A percentile compares a stretch with the other conserved stretches of the same genome.
phyloP scores from a whole-genome alignment of 345 rosid species.

The Physaria fendleri region DNA sequence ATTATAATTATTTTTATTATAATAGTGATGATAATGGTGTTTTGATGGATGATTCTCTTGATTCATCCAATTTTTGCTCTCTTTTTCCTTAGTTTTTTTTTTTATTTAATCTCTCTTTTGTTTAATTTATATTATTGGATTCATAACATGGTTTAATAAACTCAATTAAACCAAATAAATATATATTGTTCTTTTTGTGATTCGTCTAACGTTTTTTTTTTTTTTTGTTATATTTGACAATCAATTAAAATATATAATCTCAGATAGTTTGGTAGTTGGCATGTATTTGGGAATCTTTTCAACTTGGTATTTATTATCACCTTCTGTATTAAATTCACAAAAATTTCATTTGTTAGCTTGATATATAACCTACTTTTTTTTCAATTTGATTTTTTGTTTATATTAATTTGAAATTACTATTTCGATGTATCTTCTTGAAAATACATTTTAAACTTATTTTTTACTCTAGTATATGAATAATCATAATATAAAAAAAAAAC shows the following conservation, averaged over 20 bases:
- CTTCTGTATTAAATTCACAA: constrained; percentile 1
- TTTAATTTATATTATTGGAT: neutral
- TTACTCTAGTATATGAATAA: neutral
- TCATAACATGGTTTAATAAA: constrained; percentile 8
- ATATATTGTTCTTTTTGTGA: neutral
- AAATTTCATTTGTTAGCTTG: neutral
- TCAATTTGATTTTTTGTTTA: neutral
- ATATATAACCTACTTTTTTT: neutral
- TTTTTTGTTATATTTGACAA: neutral
- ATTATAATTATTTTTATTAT: constrained; percentile 25
- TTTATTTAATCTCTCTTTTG: neutral
- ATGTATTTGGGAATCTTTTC: constrained; percentile 17
- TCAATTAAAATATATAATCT: neutral
- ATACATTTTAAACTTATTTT: neutral
- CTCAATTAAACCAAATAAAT: constrained; percentile 1
- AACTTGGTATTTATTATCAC: constrained; percentile 10
- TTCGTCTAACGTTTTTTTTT: neutral
- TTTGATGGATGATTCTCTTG: constrained; percentile 27
- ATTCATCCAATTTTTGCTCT: constrained; percentile 28
- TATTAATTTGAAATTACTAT: neutral
- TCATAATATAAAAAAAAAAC: neutral
- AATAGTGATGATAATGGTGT: constrained; percentile 33
- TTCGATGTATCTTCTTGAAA: neutral
- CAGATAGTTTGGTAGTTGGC: constrained; percentile 21
- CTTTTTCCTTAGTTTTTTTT: constrained; percentile 15